Base-by-base conservation (phyloP, 1,284 basidiomycete species). In the Stereum hirsutum region DNA sequence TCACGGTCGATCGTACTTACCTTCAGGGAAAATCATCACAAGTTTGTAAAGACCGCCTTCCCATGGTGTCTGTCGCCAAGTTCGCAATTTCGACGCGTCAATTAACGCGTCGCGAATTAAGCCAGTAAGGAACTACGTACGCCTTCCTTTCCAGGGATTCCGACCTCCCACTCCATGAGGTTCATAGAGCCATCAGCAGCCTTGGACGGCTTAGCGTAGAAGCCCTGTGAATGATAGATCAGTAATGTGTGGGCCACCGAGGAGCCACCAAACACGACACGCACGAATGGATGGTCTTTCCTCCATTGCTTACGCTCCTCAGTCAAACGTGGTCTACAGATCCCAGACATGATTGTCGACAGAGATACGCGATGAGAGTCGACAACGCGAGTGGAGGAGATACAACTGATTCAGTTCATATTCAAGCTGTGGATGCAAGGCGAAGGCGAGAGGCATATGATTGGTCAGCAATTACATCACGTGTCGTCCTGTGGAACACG, bases 231-330 rank as follows among this genome's bases (percentile, higher is more conserved):
- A 37, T 25, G 19, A 27, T 52, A 8, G 44, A 42, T 44, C 41
- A 20, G 33, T 47, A 21, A 47, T n/a, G 6, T 27, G 23, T 15
- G 35, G 15, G 8, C 19, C 21, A 32, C 33, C 44, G 28, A 10
- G n/a, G n/a, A n/a, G n/a, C n/a, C n/a, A n/a, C 24, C 8, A 24
- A 34, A 47, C 15, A 37, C 8, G 43, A 11, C 45, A 32, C 92
- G 64, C 65, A 98, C 95, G 57, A 96, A 98, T 39, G 96, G 96
- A 65, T 99, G 96, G 57, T 99, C 96, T 63, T 95, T 98, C 50
- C 96, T 70, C 96, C 96, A 99, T 57, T 96, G 91, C 68, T 99
- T 99, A 57, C 96, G 81, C 67, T 99, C 96, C 65, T 99, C 96
- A 27, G 93, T 79, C 15, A 96, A 74, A 55, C 92, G 80, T 31